A percentile compares a stretch with the other conserved stretches of the same genome.
These are phyloP conservation scores for Globisporangium acanthophoron DNA, from an alignment of 352 stramenopile genomes.

Conservation along the genomic window DNA sequence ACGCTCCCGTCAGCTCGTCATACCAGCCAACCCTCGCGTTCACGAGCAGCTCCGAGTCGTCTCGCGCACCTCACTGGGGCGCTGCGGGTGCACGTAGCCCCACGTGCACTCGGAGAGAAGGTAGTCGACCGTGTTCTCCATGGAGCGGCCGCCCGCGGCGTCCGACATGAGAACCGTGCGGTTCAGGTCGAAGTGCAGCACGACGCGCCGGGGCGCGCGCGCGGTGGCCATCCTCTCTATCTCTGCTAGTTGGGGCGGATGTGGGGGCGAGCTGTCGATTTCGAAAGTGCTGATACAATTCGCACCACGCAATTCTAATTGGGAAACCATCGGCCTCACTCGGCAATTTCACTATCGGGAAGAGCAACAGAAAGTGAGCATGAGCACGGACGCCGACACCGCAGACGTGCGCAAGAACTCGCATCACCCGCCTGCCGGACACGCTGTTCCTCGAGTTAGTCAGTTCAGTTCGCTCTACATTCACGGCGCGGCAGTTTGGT, in stretches of 20 bases:
- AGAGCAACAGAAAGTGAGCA: too few species aligned
- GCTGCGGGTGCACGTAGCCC: slow-evolving; percentile 39
- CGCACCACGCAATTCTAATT: too few species aligned
- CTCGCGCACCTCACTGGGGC: slow-evolving; percentile 17
- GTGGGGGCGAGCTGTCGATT: too few species aligned
- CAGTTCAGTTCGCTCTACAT: slow-evolving; percentile 10
- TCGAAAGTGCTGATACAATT: too few species aligned
- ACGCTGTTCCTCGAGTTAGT: slow-evolving; percentile 3
- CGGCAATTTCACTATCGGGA: too few species aligned
- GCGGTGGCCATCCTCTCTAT: slow-evolving; percentile 4
- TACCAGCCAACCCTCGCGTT: too few species aligned
- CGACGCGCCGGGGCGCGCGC: slow-evolving; percentile 31
- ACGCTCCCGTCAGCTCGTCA: too few species aligned
- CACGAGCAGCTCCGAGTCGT: too few species aligned
- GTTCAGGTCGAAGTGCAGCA: slow-evolving; percentile 89
- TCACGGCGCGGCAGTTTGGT: slow-evolving; percentile 4
- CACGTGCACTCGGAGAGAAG: slow-evolving; percentile 79
- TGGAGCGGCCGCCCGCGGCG: slow-evolving; percentile 76
- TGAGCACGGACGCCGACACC: too few species aligned
- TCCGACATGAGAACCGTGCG: slow-evolving; percentile 88
- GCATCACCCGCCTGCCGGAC: too few species aligned
- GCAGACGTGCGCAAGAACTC: too few species aligned
- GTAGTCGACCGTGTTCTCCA: slow-evolving; percentile 87
- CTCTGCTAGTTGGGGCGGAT: background rate
- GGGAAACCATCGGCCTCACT: too few species aligned